Percentiles rank a stretch among this genome's conserved stretches.
phyloP scores from a whole-genome alignment of 2,329 filamentous ascomycete species.

The Lachnellula subtilissima region DNA sequence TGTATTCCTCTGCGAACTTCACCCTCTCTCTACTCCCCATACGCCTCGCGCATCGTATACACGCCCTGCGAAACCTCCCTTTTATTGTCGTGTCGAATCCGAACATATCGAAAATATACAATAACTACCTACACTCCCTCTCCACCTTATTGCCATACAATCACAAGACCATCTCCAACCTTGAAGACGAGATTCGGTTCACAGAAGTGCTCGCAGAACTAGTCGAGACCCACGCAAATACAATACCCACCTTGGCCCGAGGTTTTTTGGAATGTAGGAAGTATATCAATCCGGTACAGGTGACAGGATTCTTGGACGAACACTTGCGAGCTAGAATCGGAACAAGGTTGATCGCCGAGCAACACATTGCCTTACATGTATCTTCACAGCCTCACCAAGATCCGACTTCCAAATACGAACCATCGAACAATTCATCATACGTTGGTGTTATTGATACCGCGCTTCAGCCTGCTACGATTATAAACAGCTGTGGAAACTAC shows the following conservation, averaged over 20 bases:
- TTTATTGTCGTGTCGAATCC: conserved; percentile 99
- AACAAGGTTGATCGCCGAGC: conserved; percentile 88
- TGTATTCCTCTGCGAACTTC: conserved; percentile 91
- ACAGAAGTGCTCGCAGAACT: conserved; percentile 90
- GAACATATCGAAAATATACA: conserved; percentile 89
- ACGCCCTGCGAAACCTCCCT: conserved; percentile 85
- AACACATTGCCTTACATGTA: conserved; percentile 87
- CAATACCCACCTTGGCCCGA: conserved; percentile 84
- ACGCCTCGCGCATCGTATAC: conserved; percentile 87
- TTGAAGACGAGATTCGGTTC: conserved; percentile 86
- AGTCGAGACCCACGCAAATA: conserved; percentile 92
- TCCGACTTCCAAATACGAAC: conserved; percentile 45
- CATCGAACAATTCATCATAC: conserved; percentile 54
- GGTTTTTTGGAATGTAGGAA: conserved; percentile 91
- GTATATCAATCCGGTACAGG: conserved; percentile 77
- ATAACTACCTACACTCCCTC: conserved; percentile 91
- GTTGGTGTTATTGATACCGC: conserved; percentile 95
- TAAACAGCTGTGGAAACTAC: conserved; percentile 80
- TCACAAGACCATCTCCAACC: conserved; percentile 54
- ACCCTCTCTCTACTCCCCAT: conserved; percentile 88
- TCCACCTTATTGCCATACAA: conserved; percentile 81
- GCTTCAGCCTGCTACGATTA: conserved; percentile 72
- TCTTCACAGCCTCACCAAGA: conserved; percentile 68
- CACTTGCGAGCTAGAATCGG: conserved; percentile 92
- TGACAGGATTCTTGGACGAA: conserved; percentile 89